These are phyloP conservation scores for Trichosporon sp. DNA, from an alignment of 1,284 basidiomycete species.

Conservation along the genomic window DNA sequence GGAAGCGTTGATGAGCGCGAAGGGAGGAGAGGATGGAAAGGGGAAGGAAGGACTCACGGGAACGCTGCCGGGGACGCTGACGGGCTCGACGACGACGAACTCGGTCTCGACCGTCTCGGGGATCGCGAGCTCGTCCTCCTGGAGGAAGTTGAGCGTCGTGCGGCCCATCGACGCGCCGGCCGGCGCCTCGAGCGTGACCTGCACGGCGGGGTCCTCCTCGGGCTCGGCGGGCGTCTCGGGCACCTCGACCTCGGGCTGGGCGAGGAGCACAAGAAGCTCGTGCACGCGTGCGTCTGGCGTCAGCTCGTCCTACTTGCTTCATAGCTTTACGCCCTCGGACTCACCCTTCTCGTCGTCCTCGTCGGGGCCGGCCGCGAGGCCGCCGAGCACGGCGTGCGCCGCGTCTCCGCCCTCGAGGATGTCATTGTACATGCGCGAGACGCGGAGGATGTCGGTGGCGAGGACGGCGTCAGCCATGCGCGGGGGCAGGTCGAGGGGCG, in stretches of 20 bases:
- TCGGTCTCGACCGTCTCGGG: slow-evolving; percentile 19
- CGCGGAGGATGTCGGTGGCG: slow-evolving; percentile 42
- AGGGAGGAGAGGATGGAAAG: not conserved
- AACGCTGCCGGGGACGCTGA: not conserved
- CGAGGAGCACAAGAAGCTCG: slow-evolving; percentile 33
- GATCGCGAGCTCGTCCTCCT: slow-evolving; percentile 41
- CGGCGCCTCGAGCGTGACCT: slow-evolving; percentile 10
- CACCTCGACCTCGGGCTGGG: slow-evolving; percentile 4
- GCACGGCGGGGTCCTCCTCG: not conserved
- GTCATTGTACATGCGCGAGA: slow-evolving; percentile 41
- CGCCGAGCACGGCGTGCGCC: slow-evolving; percentile 25
- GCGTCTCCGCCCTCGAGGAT: slow-evolving; percentile 31
- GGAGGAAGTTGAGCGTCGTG: slow-evolving; percentile 40
- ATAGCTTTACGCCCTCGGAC: slow-evolving; percentile 13
- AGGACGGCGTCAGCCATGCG: slow-evolving; percentile 43
- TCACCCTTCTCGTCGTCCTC: slow-evolving; percentile 42
- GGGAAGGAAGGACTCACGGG: not conserved
- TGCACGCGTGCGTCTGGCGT: slow-evolving; percentile 38
- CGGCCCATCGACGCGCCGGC: slow-evolving; percentile 6
- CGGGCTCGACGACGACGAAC: slow-evolving; percentile 29
- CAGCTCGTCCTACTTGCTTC: not conserved
- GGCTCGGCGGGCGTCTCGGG: slow-evolving; percentile 1
- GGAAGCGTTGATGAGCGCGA: too few relatives aligned
- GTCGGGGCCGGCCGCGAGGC: slow-evolving; percentile 24
- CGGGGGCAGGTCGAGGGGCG: slow-evolving; percentile 41